Conservation (phyloP, 805 yeast genomes). For the Gaillardinia entomophila region DNA sequence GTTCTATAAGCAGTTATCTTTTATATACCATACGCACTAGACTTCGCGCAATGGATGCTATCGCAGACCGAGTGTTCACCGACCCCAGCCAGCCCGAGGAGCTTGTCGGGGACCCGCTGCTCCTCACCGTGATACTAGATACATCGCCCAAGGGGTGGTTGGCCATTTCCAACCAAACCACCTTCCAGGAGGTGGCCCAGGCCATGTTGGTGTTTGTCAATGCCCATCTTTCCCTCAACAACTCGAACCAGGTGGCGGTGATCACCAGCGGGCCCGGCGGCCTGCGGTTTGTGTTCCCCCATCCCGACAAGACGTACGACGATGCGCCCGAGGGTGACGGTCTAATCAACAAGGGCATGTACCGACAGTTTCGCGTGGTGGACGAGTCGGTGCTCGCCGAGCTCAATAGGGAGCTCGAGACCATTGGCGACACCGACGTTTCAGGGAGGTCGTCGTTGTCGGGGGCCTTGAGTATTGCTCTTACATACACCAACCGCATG, state of each 20-base stretch:
- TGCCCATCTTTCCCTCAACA: slow-evolving; percentile 81
- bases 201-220: slow-evolving; percentile 72
- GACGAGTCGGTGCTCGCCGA: slow-evolving; percentile 68
- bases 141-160: slow-evolving; percentile 69
- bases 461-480: slow-evolving; percentile 77
- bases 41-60: slow-evolving; percentile 75
- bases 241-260: slow-evolving; percentile 77
- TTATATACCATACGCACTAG: too few species aligned
- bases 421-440: slow-evolving; percentile 13
- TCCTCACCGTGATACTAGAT: slow-evolving; percentile 74
- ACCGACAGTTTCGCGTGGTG: slow-evolving; percentile 74
- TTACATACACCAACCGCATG: slow-evolving; percentile 71
- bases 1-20: too few species aligned
- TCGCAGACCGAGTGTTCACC: slow-evolving; percentile 53
- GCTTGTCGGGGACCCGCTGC: slow-evolving; percentile 53
- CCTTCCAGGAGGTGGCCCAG: slow-evolving; percentile 55
- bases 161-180: slow-evolving; percentile 37
- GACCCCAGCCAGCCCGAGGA: slow-evolving; percentile 22
- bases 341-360: slow-evolving; percentile 58
- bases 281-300: slow-evolving; percentile 68
- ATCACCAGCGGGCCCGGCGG: slow-evolving; percentile 71
- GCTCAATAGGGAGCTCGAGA: slow-evolving; percentile 41
- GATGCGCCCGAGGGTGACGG: slow-evolving; percentile 6
- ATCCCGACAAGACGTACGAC: slow-evolving; percentile 12
- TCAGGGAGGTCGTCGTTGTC: slow-evolving; percentile 45